Evolutionary conservation across 1,284 basidiomycete species (phyloP), one percentile per base, ranked within the genome.

Genomic region (Malassezia equina): DNA sequence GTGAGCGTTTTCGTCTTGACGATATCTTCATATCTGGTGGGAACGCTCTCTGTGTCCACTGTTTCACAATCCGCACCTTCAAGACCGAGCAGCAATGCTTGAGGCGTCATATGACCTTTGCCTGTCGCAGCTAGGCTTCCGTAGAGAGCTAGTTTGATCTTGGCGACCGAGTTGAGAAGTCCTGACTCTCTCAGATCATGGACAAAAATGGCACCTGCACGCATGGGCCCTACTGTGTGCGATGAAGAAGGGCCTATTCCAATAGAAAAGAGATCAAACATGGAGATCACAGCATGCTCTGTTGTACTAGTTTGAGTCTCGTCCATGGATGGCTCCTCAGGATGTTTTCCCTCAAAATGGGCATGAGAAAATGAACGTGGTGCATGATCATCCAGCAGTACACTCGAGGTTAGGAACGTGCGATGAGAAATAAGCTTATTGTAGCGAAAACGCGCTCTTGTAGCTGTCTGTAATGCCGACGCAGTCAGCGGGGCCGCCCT

Each of bases 101-200:
- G 87, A 0, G 90, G 90, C 0, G 90, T 94, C 77, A 91, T 88
- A 75, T 94, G 91, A 1, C 89, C 90, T 80, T 88, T 88, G 23
- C 90, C 90, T 79, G 76, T 75, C 8, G 78, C 75, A 7, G 78
- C 80, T 2, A 81, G 69, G 13, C 76, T 78, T 4, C 80, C 80
- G 58, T 80, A 90, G 80, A 96, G 79, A 7, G 84, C 84, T 58
- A 94, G 84, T 75, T 94, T 94, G 55, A 95, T 78, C 7, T 81
- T 84, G 60, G 80, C 80, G 27, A 83, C 86, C 78, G 86, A 83
- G 42, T 85, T 80, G 19, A 93, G 76, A 33, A 93, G 67, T n/a
- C 78, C 78, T 19, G 87, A 73, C 45, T 86, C 82, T 51, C 80
- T 77, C 29, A 93, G 77, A 74, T 90, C 88, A 5, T 67, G 58